Conservation (phyloP, 2,329 filamentous ascomycete genomes). For the Trichoderma sp. region DNA sequence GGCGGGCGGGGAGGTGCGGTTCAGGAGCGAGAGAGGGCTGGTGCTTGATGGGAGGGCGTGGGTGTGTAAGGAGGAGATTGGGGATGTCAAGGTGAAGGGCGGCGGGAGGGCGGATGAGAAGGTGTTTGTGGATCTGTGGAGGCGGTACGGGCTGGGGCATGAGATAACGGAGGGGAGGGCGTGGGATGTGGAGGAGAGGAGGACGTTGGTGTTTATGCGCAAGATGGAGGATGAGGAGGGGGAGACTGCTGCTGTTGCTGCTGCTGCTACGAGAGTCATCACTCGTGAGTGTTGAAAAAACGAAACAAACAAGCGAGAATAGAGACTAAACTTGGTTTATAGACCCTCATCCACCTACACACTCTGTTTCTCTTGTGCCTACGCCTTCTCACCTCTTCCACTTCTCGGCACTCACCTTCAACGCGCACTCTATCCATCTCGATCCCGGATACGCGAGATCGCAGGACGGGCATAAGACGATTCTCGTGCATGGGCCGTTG, state of each 20-base stretch:
- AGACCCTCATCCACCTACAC: constrained; percentile 44
- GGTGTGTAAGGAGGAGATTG: constrained; percentile 53
- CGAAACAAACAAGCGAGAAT: background rate
- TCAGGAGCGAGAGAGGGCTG: constrained; percentile 43
- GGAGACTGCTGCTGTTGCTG: background rate
- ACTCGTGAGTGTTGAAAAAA: constrained; percentile 35
- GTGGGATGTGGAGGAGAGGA: constrained; percentile 50
- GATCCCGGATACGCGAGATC: constrained; percentile 70
- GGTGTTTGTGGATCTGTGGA: constrained; percentile 56
- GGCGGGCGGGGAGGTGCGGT: constrained; percentile 76
- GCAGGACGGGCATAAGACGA: constrained; percentile 72
- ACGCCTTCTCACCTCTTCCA: constrained; percentile 77
- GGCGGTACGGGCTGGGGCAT: constrained; percentile 47
- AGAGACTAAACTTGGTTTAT: background rate
- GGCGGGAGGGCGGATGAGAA: constrained; percentile 49
- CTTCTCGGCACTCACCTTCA: constrained; percentile 89
- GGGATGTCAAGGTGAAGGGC: constrained; percentile 43
- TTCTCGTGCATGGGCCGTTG: constrained; percentile 87
- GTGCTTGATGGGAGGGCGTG: constrained; percentile 46
- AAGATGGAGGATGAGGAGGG: constrained; percentile 34
- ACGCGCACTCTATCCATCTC: constrained; percentile 89
- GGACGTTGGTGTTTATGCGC: constrained; percentile 59
- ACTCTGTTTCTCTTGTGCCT: constrained; percentile 62
- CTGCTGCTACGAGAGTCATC: constrained; percentile 33
- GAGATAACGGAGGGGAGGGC: constrained; percentile 31